Conservation (phyloP, 2,329 filamentous ascomycete genomes). For the Lasiodiplodia citricola region DNA sequence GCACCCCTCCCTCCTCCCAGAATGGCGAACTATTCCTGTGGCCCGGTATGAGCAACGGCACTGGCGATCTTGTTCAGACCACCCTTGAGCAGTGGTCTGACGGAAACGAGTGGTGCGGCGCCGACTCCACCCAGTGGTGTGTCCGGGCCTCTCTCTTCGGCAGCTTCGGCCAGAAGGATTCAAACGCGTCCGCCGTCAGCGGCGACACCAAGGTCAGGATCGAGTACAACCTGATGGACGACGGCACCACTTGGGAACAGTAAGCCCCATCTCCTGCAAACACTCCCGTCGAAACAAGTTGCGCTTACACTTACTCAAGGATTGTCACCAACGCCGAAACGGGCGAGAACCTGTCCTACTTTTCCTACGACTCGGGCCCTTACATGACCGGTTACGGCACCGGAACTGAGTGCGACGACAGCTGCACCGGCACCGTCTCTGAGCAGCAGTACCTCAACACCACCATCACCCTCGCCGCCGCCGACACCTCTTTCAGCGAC, state of each 20-base stretch:
- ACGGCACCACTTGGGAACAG: conserved; percentile 41
- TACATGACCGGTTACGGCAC: conserved; percentile 48
- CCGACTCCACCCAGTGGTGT: conserved; percentile 47
- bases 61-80: conserved; percentile 50
- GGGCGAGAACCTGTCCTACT: conserved; percentile 42
- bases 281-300: background rate
- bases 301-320: background rate
- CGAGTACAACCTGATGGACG: conserved; percentile 35
- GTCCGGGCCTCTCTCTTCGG: conserved; percentile 50
- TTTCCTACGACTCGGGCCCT: conserved; percentile 40
- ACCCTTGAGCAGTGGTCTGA: conserved; percentile 49
- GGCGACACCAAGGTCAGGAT: conserved; percentile 42
- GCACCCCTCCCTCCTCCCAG: conserved; percentile 44
- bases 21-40: conserved; percentile 50
- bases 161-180: conserved; percentile 49
- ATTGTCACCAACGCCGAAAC: conserved; percentile 45
- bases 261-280: conserved; percentile 22
- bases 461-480: conserved; percentile 44
- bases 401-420: conserved; percentile 48
- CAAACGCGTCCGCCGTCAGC: conserved; percentile 31
- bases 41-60: conserved; percentile 55
- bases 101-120: conserved; percentile 50
- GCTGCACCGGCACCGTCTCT: conserved; percentile 47
- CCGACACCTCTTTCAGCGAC: conserved; percentile 37
- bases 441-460: conserved; percentile 49